phyloP scores from a whole-genome alignment of 2,329 filamentous ascomycete genomes.

The Aspergillus spinulosporus region DNA sequence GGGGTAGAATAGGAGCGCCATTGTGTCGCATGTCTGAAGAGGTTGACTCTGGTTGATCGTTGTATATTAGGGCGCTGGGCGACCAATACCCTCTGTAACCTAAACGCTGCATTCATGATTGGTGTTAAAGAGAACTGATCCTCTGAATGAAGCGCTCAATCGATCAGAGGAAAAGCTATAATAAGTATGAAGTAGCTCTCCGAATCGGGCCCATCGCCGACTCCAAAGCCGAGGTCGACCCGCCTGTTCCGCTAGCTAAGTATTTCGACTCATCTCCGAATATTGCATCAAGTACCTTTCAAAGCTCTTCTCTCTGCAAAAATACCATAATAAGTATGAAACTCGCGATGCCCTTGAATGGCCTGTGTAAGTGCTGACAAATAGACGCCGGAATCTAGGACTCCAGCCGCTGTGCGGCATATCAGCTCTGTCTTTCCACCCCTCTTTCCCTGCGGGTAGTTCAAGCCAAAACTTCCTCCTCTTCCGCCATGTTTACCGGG shows the following conservation, averaged over 20 bases:
- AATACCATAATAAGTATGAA: not conserved
- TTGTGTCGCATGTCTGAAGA: conserved; percentile 25
- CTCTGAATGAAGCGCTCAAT: not conserved
- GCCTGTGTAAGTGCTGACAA: conserved; percentile 4
- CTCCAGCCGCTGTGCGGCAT: not conserved
- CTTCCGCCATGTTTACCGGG: conserved; percentile 80
- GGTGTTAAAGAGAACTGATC: not conserved
- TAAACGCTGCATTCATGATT: conserved; percentile 29
- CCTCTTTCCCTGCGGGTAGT: conserved; percentile 19
- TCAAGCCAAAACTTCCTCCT: conserved; percentile 5
- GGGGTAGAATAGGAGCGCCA: conserved; percentile 45
- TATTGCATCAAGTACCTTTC: not conserved
- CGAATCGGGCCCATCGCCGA: conserved; percentile 17
- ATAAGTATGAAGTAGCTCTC: conserved; percentile 7
- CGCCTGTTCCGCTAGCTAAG: conserved; percentile 9
- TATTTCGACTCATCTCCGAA: conserved; percentile 1
- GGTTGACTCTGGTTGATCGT: conserved; percentile 19
- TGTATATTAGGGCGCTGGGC: conserved; percentile 22
- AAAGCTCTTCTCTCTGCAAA: not conserved
- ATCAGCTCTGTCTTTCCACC: conserved; percentile 1
- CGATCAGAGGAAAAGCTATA: conserved; percentile 9
- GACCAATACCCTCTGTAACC: conserved; percentile 26
- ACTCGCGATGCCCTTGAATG: not conserved
- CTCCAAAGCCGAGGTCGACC: conserved; percentile 18
- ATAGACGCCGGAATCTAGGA: not conserved